Base-by-base conservation (phyloP, 495 filamentous ascomycete genomes). In the Tuber magnatum region DNA sequence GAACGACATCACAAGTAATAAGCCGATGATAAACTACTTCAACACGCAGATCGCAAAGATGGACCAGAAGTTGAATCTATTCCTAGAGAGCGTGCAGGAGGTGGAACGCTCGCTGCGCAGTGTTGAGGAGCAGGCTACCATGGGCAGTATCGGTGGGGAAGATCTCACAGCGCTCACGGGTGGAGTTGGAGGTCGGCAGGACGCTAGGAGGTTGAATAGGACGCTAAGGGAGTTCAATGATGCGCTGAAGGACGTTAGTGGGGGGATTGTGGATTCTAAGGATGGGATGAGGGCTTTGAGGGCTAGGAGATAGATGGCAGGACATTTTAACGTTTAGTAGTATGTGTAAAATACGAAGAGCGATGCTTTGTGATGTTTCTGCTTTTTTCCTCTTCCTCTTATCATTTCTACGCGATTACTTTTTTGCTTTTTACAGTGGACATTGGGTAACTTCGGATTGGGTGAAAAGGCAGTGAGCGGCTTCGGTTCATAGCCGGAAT, bases 161-260 rank as follows among this genome's bases (percentile, higher is more conserved):
- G 75, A 82, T 28, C n/a, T 77, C 35, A 71, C 72, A 20, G 68
- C 71, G 51, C 68, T 81, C 43, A 77, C 75, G 0, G 80, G 80
- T 3, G 80, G 80, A 4, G 73, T 77, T 3, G 71, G 51, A 0
- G 81, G 81, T 20, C 73, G 81, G 46, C 81, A 83, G 71, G 81
- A 82, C 42, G 78, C 81, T 14, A 81, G 74, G 74, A 78, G 72
- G 40, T 39, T 82, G 48, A 81, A 82, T 70, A 80, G 73, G 20
- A 76, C 81, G n/a, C 41, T 83, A 41, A 81, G 79, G 71, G 81
- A 79, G 72, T 83, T 83, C 41, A 79, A 83, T 71, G 81, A 76
- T n/a, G 81, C 81, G 14, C 69, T 83, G 42, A 75, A 75, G 61
- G 76, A 77, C 73, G 81, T 82, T 44, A 76, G 73, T 70, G 81